These are phyloP conservation scores for Yamadazyma triangularis DNA, from an alignment of 1,139 yeast genomes.

Conservation along the genomic window DNA sequence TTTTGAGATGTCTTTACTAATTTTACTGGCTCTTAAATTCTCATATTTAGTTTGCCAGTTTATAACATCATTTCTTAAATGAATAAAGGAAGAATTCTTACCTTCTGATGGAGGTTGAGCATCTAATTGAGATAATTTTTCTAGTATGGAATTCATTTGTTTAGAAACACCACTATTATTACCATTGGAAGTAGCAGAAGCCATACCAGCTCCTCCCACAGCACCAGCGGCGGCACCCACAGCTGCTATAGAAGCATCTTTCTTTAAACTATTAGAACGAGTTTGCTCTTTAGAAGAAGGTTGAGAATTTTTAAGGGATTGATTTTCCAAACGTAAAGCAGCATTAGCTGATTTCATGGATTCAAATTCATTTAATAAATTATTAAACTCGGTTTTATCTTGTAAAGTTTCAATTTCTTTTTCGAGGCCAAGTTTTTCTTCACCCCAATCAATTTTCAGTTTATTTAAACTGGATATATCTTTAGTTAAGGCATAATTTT, in stretches of 20 bases:
- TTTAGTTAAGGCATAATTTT: slow-evolving; percentile 8
- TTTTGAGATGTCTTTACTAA: slow-evolving; percentile 19
- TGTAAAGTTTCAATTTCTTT: slow-evolving; percentile 4
- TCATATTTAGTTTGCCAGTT: slow-evolving; percentile 49
- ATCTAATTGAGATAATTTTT: slow-evolving; percentile 17
- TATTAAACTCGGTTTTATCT: slow-evolving; percentile 8
- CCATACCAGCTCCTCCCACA: slow-evolving; percentile 5
- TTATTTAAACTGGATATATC: slow-evolving; percentile 7
- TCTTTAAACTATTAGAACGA: slow-evolving; percentile 11
- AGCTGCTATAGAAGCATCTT: slow-evolving; percentile 4
- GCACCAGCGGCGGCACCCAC: slow-evolving; percentile 3
- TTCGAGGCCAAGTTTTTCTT: slow-evolving; percentile 5
- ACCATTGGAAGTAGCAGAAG: neutral
- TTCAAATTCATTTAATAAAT: slow-evolving; percentile 20
- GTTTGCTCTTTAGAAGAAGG: slow-evolving; percentile 13
- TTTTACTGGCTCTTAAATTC: slow-evolving; percentile 29
- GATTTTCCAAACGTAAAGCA: slow-evolving; percentile 37
- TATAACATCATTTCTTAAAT: slow-evolving; percentile 27
- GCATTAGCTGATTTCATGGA: slow-evolving; percentile 28
- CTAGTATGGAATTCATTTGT: slow-evolving; percentile 17
- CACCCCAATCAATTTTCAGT: slow-evolving; percentile 6
- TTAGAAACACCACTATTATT: neutral
- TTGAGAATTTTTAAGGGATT: slow-evolving; percentile 27
- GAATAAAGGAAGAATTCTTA: slow-evolving; percentile 14
- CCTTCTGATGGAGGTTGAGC: slow-evolving; percentile 6